These are phyloP conservation scores for Xerocomellus dryophilus DNA, from an alignment of 768 basidiomycete species.

Conservation along the genomic window DNA sequence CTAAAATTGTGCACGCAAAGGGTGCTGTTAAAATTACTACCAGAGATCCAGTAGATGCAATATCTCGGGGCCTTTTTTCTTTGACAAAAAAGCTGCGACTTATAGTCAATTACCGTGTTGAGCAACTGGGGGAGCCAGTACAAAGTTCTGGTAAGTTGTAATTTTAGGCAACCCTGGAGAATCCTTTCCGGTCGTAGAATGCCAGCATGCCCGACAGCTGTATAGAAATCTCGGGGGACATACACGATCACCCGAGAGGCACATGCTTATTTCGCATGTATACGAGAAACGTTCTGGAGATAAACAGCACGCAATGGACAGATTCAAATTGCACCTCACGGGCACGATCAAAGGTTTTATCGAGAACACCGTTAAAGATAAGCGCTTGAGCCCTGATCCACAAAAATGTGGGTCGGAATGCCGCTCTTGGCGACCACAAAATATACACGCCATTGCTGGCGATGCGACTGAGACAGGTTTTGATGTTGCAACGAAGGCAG, in stretches of 20 bases:
- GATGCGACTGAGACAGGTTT: conserved; percentile 15
- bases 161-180: conserved; percentile 7
- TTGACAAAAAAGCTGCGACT: not conserved
- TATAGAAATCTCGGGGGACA: not conserved
- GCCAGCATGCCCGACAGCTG: conserved; percentile 1
- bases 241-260: not conserved
- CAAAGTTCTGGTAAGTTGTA: conserved; percentile 12
- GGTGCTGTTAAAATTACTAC: not conserved
- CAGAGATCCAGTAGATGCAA: not conserved
- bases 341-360: conserved; percentile 6
- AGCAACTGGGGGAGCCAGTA: not conserved
- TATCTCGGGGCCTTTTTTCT: not conserved
- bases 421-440: conserved; percentile 10
- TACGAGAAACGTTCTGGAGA: conserved; percentile 14
- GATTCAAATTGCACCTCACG: conserved; percentile 20
- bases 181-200: conserved; percentile 3
- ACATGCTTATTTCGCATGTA: conserved; percentile 6
- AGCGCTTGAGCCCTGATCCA: conserved; percentile 1
- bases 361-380: conserved; percentile 15
- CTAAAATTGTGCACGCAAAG: conserved; percentile 21
- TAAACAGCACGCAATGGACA: conserved; percentile 16
- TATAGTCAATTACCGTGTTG: not conserved
- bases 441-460: not conserved
- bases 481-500: conserved; percentile 24
- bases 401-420: conserved; percentile 11